A percentile compares a stretch with the other conserved stretches of the same genome.
Evolutionary conservation across 768 basidiomycete species (phyloP).

Genomic region (Leccinum rimulosum): DNA sequence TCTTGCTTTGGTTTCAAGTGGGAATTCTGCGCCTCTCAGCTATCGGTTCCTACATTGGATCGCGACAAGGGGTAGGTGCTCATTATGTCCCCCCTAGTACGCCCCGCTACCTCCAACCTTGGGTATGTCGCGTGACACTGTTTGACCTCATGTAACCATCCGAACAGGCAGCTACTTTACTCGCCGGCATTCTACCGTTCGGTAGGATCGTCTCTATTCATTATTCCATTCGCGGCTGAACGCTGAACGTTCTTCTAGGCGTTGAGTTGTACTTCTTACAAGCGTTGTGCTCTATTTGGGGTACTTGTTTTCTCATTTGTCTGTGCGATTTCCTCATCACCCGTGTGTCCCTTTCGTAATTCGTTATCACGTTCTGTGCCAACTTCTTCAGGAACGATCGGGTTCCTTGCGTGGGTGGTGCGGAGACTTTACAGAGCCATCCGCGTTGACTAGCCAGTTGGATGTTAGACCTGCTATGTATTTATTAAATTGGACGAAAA

Average conservation of each 20-base stretch:
- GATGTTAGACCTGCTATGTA: slow-evolving; percentile 8
- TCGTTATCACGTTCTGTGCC: neutral
- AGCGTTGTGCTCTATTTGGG: slow-evolving; percentile 86
- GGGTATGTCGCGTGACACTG: slow-evolving; percentile 46
- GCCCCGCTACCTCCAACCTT: slow-evolving; percentile 29
- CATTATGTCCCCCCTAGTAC: neutral
- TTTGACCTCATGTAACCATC: slow-evolving; percentile 10
- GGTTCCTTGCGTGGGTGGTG: slow-evolving; percentile 32
- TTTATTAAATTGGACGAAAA: slow-evolving; percentile 7
- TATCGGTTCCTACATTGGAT: slow-evolving; percentile 82
- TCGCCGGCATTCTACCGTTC: slow-evolving; percentile 92
- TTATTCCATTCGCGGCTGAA: slow-evolving; percentile 5
- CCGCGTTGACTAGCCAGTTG: slow-evolving; percentile 56
- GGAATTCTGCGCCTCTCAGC: slow-evolving; percentile 89
- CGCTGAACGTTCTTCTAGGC: slow-evolving; percentile 40
- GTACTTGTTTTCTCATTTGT: slow-evolving; percentile 77
- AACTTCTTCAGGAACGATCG: neutral
- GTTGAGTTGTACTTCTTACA: slow-evolving; percentile 91
- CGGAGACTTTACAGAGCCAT: slow-evolving; percentile 78
- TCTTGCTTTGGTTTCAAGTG: slow-evolving; percentile 76
- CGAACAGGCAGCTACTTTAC: slow-evolving; percentile 60
- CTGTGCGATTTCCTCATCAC: slow-evolving; percentile 87
- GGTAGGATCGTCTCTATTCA: slow-evolving; percentile 42
- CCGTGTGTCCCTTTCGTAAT: slow-evolving; percentile 41
- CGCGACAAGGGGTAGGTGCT: slow-evolving; percentile 74